phyloP scores from a whole-genome alignment of 768 basidiomycete species.

The Lentinula detonsa region DNA sequence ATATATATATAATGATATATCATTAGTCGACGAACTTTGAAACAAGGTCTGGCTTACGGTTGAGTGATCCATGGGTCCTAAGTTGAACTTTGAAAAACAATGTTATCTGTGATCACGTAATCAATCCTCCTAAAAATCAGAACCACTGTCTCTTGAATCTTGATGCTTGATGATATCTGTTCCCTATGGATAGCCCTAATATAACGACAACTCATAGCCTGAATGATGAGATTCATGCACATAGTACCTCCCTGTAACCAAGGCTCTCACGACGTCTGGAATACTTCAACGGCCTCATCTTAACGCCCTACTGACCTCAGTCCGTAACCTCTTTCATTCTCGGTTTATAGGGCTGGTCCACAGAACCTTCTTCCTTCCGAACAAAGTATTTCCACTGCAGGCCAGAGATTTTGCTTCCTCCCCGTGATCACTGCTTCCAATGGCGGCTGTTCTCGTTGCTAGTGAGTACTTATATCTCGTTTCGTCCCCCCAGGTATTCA shows the following conservation, averaged over 20 bases:
- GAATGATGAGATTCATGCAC: background rate
- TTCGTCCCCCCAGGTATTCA: background rate
- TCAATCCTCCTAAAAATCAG: too few species aligned
- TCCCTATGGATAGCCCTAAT: background rate
- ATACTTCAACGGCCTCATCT: background rate
- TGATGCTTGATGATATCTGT: too few species aligned
- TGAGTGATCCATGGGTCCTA: background rate
- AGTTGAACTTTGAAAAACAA: too few species aligned
- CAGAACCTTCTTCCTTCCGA: slow-evolving; percentile 11
- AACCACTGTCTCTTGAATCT: too few species aligned
- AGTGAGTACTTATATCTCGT: background rate
- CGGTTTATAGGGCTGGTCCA: background rate
- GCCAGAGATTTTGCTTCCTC: slow-evolving; percentile 13
- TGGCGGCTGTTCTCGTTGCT: background rate
- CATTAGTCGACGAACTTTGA: background rate
- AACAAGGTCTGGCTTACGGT: background rate
- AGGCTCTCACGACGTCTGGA: background rate
- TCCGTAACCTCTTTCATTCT: background rate
- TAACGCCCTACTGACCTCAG: background rate
- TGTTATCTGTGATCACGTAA: too few species aligned
- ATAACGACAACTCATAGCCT: background rate
- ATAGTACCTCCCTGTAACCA: background rate
- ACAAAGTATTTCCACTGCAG: slow-evolving; percentile 17
- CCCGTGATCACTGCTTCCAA: background rate
- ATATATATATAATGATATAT: background rate